phyloP scores from a whole-genome alignment of 2,329 filamentous ascomycete species.

The Pseudogymnoascus sp. region DNA sequence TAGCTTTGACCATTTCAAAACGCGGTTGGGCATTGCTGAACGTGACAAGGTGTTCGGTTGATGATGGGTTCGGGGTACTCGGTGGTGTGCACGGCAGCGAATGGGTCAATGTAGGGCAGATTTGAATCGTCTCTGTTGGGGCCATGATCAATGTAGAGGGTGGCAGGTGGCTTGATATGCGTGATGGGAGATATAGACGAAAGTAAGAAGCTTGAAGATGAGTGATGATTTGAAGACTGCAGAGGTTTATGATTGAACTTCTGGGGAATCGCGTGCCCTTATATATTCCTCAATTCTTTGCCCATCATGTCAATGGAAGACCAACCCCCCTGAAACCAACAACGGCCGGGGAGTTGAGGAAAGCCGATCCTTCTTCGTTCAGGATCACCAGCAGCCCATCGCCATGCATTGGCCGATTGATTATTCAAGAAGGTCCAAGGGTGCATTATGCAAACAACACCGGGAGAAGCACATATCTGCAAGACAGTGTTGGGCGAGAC shows the following conservation, averaged over 20 bases:
- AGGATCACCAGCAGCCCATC: neutral
- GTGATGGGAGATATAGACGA: neutral
- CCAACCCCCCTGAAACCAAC: neutral
- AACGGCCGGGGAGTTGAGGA: neutral
- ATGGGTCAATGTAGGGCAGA: no score
- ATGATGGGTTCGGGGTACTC: no score
- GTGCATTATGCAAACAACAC: slow-evolving; percentile 11
- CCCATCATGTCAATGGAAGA: neutral
- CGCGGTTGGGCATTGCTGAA: no score
- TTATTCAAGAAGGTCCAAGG: neutral
- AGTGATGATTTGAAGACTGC: slow-evolving; percentile 7
- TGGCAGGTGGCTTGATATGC: slow-evolving; percentile 8
- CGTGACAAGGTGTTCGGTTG: no score
- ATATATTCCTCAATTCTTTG: neutral
- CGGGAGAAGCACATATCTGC: slow-evolving; percentile 7
- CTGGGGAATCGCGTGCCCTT: neutral
- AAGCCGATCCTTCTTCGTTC: neutral
- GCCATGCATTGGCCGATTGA: neutral
- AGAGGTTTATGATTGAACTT: slow-evolving; percentile 9
- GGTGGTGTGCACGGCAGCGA: no score
- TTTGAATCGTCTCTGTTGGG: slow-evolving; percentile 13
- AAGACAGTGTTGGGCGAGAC: neutral
- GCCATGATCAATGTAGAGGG: neutral
- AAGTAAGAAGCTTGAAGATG: slow-evolving; percentile 6
- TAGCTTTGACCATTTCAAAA: neutral